phyloP scores from a whole-genome alignment of 495 filamentous ascomycete species.

The Terfezia boudieri region DNA sequence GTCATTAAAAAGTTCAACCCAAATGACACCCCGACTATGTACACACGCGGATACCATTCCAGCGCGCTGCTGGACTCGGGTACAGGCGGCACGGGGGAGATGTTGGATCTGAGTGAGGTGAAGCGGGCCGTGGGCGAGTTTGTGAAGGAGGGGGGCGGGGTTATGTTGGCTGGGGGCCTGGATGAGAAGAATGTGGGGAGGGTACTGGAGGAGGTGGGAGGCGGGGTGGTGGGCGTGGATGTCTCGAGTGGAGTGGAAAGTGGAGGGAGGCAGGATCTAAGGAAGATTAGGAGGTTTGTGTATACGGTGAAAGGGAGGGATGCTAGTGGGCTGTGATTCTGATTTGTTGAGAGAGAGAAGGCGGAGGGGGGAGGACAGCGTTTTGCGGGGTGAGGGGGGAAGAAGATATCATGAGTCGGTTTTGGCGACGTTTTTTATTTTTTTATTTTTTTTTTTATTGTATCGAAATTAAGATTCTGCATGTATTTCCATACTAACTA shows the following conservation, averaged over 20 bases:
- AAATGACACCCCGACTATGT: constrained; percentile 46
- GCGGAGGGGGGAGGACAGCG: not conserved
- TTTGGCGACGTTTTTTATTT: too few relatives aligned
- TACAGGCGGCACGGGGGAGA: constrained; percentile 54
- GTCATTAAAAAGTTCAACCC: constrained; percentile 58
- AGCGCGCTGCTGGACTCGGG: constrained; percentile 71
- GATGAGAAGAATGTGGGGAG: constrained; percentile 49
- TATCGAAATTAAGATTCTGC: too few relatives aligned
- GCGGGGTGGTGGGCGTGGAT: constrained; percentile 59
- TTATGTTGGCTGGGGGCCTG: constrained; percentile 69
- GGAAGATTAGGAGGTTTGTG: constrained; percentile 67
- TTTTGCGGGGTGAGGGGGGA: too few relatives aligned
- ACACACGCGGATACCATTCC: constrained; percentile 56
- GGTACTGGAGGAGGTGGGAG: constrained; percentile 32
- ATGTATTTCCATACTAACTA: too few relatives aligned
- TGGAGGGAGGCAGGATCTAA: constrained; percentile 54
- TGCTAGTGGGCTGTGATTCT: not conserved
- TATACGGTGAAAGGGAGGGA: constrained; percentile 36
- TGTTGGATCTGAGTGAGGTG: constrained; percentile 43
- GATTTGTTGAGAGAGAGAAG: not conserved
- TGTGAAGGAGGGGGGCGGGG: constrained; percentile 33
- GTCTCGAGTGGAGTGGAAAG: constrained; percentile 85
- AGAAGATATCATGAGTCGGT: too few relatives aligned
- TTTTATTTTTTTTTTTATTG: too few relatives aligned
- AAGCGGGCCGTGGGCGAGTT: constrained; percentile 27